A percentile compares a stretch with the other conserved stretches of the same genome.
Conservation (phyloP, 441 rosid species). For the Pelargonium australe region DNA sequence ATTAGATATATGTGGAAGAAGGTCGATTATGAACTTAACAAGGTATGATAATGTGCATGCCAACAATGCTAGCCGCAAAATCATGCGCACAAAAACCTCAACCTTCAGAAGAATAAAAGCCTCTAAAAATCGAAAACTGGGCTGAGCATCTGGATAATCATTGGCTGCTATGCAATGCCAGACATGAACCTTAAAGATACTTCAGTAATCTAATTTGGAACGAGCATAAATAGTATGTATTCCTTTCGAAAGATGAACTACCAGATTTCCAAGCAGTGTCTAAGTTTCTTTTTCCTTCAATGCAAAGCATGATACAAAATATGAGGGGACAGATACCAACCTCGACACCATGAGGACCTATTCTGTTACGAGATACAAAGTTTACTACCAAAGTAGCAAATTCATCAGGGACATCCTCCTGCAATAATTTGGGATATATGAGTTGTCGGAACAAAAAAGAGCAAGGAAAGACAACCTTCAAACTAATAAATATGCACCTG, state of each 20-base stretch:
- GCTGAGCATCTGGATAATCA: too few species aligned
- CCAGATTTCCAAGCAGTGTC: not conserved
- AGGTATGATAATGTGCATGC: too few species aligned
- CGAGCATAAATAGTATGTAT: not conserved
- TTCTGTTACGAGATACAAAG: constrained; percentile 73
- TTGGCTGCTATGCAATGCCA: too few species aligned
- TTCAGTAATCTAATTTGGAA: not conserved
- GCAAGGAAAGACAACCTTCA: not conserved
- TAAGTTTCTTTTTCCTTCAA: not conserved
- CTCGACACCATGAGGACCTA: constrained; percentile 81
- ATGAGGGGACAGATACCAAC: constrained; percentile 29
- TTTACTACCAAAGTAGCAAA: constrained; percentile 55
- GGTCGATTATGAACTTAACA: too few species aligned
- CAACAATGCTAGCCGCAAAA: too few species aligned
- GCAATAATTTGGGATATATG: constrained; percentile 19
- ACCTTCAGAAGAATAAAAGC: too few species aligned
- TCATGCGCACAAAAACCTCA: too few species aligned
- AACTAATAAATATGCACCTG: constrained; percentile 42
- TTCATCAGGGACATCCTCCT: constrained; percentile 95
- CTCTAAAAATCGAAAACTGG: too few species aligned
- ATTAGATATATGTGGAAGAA: not conserved
- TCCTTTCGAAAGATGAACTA: not conserved
- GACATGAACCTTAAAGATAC: too few species aligned
- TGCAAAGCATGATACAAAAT: not conserved
- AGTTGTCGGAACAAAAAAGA: not conserved